phyloP scores from a whole-genome alignment of 768 basidiomycete species.

The Leccinellum albellum region DNA sequence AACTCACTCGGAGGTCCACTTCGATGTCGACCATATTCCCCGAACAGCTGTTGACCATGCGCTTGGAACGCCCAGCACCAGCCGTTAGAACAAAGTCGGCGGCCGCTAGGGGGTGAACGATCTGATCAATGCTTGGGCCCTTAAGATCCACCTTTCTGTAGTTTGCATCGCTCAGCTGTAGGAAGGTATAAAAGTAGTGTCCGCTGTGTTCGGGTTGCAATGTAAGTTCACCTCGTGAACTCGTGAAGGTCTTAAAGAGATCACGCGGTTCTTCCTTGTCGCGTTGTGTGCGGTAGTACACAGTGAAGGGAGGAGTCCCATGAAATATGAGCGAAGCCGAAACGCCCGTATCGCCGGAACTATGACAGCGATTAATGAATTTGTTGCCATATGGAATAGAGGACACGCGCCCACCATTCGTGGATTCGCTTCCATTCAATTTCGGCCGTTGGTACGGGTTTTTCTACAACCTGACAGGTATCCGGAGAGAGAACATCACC shows the following conservation, averaged over 20 bases:
- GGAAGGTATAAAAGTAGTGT: constrained; percentile 81
- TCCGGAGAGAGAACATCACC: constrained; percentile 86
- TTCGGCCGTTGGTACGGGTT: constrained; percentile 75
- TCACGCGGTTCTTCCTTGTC: constrained; percentile 64
- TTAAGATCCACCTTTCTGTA: constrained; percentile 75
- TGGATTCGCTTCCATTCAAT: constrained; percentile 88
- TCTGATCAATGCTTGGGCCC: constrained; percentile 77
- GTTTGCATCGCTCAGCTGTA: constrained; percentile 75
- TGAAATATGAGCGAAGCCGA: constrained; percentile 81
- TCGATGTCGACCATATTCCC: constrained; percentile 73
- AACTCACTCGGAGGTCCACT: constrained; percentile 71
- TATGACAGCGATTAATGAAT: constrained; percentile 26
- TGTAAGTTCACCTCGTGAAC: constrained; percentile 76
- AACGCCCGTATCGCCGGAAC: constrained; percentile 89
- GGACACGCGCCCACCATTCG: constrained; percentile 61
- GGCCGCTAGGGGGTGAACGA: constrained; percentile 84
- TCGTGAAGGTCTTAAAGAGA: constrained; percentile 54
- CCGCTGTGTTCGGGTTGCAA: constrained; percentile 88
- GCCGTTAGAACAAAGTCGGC: constrained; percentile 59
- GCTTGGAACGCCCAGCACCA: constrained; percentile 44
- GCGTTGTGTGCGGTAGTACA: constrained; percentile 73
- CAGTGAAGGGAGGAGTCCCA: constrained; percentile 85
- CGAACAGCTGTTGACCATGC: constrained; percentile 71
- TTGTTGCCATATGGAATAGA: constrained; percentile 3
- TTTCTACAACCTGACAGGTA: constrained; percentile 69